Evolutionary conservation across 345 rosid species (phyloP), one percentile per base, ranked within the genome.

Genomic region (Eucalyptus sideroxylon): DNA sequence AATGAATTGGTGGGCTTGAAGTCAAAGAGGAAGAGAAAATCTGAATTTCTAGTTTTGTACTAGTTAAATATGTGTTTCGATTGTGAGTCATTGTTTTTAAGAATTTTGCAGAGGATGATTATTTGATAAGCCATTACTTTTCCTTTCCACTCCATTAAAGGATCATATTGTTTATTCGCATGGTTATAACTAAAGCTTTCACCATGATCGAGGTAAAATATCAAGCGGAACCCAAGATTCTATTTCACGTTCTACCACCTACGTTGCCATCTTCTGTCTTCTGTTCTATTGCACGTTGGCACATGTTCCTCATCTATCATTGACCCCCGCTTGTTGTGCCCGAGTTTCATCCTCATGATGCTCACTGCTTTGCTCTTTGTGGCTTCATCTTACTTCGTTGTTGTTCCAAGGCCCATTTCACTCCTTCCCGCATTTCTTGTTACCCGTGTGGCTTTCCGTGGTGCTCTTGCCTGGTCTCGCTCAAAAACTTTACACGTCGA

Each of bases 391-490:
- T n/a, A 16, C 40, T n/a, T 31, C 2, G 1, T 31, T 8, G 80
- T n/a, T 15, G 80, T 1, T 67, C 40, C 40, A n/a, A n/a, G 40
- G 77, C 40, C 11, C 77, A 2, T 65, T 15, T n/a, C 77, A 7
- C 40, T 65, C 40, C 31, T n/a, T 65, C 21, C 77, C 6, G 3
- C 9, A n/a, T n/a, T 15, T 65, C 3, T n/a, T n/a, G 77, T 65
- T 2, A 4, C 31, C 16, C 6, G 0, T 65, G 0, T 16, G 40
- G 37, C 19, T n/a, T 65, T 8, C 3, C 11, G 40, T 65, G 2
- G 19, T 65, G 37, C 40, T 65, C 77, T 16, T 65, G 77, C 5
- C 3, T 65, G 40, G 37, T 4, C 77, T n/a, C 3, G 77, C 77
- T n/a, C 34, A 3, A 65, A n/a, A n/a, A 65, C 21, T n/a, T 65